Conservation (phyloP, 2,329 filamentous ascomycete genomes). For the Orbilia brochopaga region DNA sequence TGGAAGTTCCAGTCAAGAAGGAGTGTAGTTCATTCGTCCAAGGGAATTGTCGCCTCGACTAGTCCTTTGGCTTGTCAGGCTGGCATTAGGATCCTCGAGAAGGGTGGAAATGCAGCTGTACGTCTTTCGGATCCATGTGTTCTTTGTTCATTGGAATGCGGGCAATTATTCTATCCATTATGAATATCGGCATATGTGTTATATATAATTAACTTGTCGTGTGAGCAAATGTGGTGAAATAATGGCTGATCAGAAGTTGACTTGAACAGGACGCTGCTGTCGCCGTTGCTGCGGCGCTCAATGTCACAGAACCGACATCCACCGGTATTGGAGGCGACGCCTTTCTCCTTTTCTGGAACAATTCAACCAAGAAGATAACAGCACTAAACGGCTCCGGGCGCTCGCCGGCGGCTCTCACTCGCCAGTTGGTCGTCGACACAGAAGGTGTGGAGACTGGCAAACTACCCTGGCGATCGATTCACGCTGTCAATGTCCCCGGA, state of each 20-base stretch:
- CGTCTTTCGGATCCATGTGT: too few species aligned
- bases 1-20: conserved; percentile 76
- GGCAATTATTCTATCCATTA: too few species aligned
- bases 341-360: conserved; percentile 93
- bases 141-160: conserved; percentile 52
- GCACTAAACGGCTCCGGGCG: conserved; percentile 95
- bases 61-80: conserved; percentile 89
- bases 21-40: conserved; percentile 87
- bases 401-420: conserved; percentile 70
- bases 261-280: conserved; percentile 82
- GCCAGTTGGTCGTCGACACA: conserved; percentile 67
- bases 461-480: conserved; percentile 77
- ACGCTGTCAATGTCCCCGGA: conserved; percentile 85
- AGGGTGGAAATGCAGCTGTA: conserved; percentile 92
- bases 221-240: neutral
- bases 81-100: conserved; percentile 80
- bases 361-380: conserved; percentile 77
- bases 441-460: conserved; percentile 55
- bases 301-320: conserved; percentile 88
- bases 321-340: conserved; percentile 97
- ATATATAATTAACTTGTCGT: neutral
- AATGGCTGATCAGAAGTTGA: neutral
- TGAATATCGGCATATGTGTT: too few species aligned
- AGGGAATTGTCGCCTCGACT: conserved; percentile 87
- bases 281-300: conserved; percentile 87